These are phyloP conservation scores for Pontederia crassipes DNA, from an alignment of 176 grass and related monocot species.

Conservation along the genomic window DNA sequence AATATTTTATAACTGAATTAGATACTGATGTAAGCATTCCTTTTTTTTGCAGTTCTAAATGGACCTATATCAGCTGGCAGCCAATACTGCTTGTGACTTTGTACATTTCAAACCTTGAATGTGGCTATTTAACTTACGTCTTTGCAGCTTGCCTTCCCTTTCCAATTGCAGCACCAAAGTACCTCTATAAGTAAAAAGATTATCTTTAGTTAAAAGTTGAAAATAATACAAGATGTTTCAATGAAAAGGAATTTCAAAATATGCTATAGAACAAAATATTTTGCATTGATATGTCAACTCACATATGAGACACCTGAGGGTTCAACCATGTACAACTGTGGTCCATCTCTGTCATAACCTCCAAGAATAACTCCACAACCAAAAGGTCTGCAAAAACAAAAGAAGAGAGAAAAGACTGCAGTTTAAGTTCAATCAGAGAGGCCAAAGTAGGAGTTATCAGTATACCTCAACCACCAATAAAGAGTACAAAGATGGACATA, in stretches of 20 bases:
- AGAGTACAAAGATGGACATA: slow-evolving; percentile 88
- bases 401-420: background rate
- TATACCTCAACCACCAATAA: slow-evolving; percentile 85
- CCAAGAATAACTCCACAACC: slow-evolving; percentile 83
- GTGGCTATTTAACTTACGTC: slow-evolving; percentile 37
- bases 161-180: slow-evolving; percentile 65
- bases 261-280: too few species aligned
- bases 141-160: slow-evolving; percentile 84
- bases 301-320: slow-evolving; percentile 64
- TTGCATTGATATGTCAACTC: slow-evolving; percentile 11
- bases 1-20: too few species aligned
- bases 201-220: too few species aligned
- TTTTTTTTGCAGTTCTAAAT: too few species aligned
- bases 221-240: too few species aligned
- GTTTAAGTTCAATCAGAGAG: too few species aligned
- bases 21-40: too few species aligned
- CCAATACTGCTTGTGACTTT: too few species aligned
- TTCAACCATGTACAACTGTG: slow-evolving; percentile 77
- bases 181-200: slow-evolving; percentile 26
- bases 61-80: too few species aligned
- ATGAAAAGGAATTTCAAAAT: too few species aligned
- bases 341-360: slow-evolving; percentile 91
- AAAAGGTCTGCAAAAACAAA: slow-evolving; percentile 35
- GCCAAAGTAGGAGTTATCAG: background rate
- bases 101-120: too few species aligned